A percentile compares a stretch with the other conserved stretches of the same genome.
These are phyloP conservation scores for Ceratobasidium sp. DNA, from an alignment of 1,284 basidiomycete species.

Conservation along the genomic window DNA sequence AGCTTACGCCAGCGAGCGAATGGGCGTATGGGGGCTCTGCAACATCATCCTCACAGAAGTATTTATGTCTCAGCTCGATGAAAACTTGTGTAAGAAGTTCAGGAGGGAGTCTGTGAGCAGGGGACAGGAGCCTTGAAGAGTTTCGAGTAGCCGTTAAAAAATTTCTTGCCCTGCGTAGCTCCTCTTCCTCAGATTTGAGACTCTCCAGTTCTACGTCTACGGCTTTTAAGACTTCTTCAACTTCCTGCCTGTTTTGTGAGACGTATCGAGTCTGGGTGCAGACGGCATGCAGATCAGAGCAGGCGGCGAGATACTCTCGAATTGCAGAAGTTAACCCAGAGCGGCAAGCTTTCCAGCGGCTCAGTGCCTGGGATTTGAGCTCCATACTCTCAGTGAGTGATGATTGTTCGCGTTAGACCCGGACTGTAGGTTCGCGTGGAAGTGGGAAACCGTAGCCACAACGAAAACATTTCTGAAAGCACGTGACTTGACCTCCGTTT, in stretches of 20 bases:
- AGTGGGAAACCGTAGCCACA: no score
- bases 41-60: background rate
- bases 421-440: no score
- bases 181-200: background rate
- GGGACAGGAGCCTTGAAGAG: background rate
- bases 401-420: no score
- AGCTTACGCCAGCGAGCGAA: slow-evolving; percentile 11
- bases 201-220: background rate
- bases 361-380: background rate
- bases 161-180: background rate
- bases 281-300: background rate
- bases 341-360: background rate
- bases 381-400: no score
- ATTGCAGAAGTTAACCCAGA: background rate
- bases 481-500: no score
- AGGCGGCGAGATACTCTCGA: background rate
- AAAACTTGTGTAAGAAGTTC: slow-evolving; percentile 1
- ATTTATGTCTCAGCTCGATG: background rate
- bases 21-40: background rate
- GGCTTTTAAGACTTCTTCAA: background rate
- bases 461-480: no score
- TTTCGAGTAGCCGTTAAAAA: background rate
- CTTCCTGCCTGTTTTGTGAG: no score
- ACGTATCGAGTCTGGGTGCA: background rate
- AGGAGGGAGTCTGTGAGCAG: background rate